Percentiles rank a stretch among this genome's conserved stretches.
Conservation (phyloP, 768 basidiomycete genomes). For the Thelephora aurantiotincta region DNA sequence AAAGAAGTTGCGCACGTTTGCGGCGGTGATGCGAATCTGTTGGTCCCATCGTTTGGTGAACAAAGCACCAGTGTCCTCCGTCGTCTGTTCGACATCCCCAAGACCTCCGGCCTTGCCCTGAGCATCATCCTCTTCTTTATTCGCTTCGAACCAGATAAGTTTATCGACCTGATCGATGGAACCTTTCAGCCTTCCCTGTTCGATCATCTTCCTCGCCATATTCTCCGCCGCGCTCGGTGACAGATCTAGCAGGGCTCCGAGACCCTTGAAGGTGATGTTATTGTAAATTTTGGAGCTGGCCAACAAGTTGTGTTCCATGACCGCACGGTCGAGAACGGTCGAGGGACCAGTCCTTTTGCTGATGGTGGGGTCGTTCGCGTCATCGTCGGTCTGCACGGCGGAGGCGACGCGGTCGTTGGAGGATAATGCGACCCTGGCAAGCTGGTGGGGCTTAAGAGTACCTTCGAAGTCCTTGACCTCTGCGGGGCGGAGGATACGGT, state of each 20-base stretch:
- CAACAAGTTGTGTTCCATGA: conserved; percentile 97
- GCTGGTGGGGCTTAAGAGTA: conserved; percentile 81
- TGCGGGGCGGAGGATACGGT: conserved; percentile 82
- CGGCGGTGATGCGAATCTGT: conserved; percentile 79
- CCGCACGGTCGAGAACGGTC: conserved; percentile 91
- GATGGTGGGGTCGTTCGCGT: conserved; percentile 31
- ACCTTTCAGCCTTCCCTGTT: conserved; percentile 86
- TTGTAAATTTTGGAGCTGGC: conserved; percentile 96
- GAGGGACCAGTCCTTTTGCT: conserved; percentile 70
- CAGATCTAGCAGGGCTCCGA: conserved; percentile 80
- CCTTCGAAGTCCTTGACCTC: conserved; percentile 87
- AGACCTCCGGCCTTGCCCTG: conserved; percentile 91
- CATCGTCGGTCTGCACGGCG: conserved; percentile 41
- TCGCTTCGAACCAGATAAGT: conserved; percentile 86
- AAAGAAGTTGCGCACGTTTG: conserved; percentile 43
- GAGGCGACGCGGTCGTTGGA: conserved; percentile 72
- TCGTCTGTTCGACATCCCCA: conserved; percentile 75
- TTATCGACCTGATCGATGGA: conserved; percentile 93
- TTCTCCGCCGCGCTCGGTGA: conserved; percentile 90
- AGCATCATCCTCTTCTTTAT: conserved; percentile 78
- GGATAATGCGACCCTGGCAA: conserved; percentile 81
- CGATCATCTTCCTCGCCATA: conserved; percentile 98
- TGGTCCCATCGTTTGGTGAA: conserved; percentile 95
- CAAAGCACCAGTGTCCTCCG: conserved; percentile 76
- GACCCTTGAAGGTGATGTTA: conserved; percentile 91